Evolutionary conservation across 2,329 filamentous ascomycete genomes (phyloP).

Genomic region (Cordyceps cateniannulata): DNA sequence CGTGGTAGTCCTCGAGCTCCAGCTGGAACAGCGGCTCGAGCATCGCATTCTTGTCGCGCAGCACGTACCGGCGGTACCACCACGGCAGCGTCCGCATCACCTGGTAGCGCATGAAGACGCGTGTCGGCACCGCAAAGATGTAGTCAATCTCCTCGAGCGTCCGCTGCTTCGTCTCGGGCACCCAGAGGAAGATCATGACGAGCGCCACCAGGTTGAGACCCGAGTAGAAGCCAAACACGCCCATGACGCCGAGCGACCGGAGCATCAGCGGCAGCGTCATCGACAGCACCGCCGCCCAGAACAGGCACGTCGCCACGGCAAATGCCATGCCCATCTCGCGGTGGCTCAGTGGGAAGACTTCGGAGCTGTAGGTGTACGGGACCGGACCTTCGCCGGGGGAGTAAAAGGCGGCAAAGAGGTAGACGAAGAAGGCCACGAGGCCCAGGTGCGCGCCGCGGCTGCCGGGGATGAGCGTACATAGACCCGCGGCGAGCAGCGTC

Average conservation of each 20-base stretch:
- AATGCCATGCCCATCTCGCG: slow-evolving; percentile 67
- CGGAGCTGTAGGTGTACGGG: slow-evolving; percentile 61
- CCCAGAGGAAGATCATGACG: slow-evolving; percentile 48
- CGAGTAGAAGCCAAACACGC: slow-evolving; percentile 49
- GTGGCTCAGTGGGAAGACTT: slow-evolving; percentile 65
- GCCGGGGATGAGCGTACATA: slow-evolving; percentile 46
- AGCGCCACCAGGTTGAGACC: slow-evolving; percentile 49
- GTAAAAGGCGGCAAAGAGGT: slow-evolving; percentile 47
- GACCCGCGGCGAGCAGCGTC: slow-evolving; percentile 33
- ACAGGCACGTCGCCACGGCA: slow-evolving; percentile 59
- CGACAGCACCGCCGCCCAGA: slow-evolving; percentile 53
- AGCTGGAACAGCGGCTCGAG: slow-evolving; percentile 38
- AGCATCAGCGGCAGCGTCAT: slow-evolving; percentile 58
- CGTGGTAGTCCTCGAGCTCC: slow-evolving; percentile 27
- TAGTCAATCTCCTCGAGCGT: slow-evolving; percentile 52
- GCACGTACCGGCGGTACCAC: slow-evolving; percentile 52
- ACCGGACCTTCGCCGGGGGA: slow-evolving; percentile 56
- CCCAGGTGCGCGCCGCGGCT: slow-evolving; percentile 25
- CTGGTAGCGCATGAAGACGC: slow-evolving; percentile 52
- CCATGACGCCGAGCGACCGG: slow-evolving; percentile 34
- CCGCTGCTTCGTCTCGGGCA: slow-evolving; percentile 54
- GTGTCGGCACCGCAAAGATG: slow-evolving; percentile 53
- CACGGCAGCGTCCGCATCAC: slow-evolving; percentile 50
- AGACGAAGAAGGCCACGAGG: slow-evolving; percentile 52
- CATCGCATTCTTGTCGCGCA: slow-evolving; percentile 38